These are phyloP conservation scores for Prosopis cineraria DNA, from an alignment of 306 rosid species.

Conservation along the genomic window DNA sequence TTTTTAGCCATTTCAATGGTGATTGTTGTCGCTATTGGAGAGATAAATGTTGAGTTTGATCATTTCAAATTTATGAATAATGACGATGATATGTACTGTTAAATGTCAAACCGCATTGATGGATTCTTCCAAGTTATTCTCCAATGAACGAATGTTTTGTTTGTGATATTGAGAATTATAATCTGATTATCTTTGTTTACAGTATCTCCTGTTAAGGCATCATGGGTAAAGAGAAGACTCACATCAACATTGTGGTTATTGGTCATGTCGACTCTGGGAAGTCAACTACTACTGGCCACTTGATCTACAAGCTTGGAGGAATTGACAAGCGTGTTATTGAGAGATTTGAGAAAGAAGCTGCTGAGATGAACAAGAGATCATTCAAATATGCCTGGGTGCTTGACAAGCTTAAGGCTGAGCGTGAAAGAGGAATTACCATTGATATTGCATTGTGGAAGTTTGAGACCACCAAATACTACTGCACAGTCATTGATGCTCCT, in stretches of 20 bases:
- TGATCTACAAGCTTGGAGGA: slow-evolving; percentile 43
- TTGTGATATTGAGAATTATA: neutral
- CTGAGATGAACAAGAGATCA: too few species aligned
- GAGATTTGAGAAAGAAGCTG: slow-evolving; percentile 43
- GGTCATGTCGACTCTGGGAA: too few species aligned
- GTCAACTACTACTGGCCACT: slow-evolving; percentile 40
- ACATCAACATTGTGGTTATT: too few species aligned
- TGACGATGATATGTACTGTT: too few species aligned
- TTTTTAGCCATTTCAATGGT: neutral
- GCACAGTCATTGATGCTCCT: slow-evolving; percentile 43
- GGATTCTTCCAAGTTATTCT: neutral
- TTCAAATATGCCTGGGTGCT: slow-evolving; percentile 41
- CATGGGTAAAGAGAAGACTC: too few species aligned
- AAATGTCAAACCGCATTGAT: too few species aligned
- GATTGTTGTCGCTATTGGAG: too few species aligned
- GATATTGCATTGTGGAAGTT: slow-evolving; percentile 41
- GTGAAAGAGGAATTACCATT: too few species aligned
- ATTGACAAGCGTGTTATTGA: slow-evolving; percentile 42
- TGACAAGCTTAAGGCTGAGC: slow-evolving; percentile 43
- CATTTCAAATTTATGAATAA: too few species aligned
- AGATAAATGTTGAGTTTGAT: neutral
- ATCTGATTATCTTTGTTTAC: neutral
- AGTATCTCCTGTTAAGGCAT: neutral
- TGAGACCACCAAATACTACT: slow-evolving; percentile 41
- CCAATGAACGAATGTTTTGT: neutral